Evolutionary conservation across 208 protist genomes (phyloP).

Genomic region (Entamoeba invadens): DNA sequence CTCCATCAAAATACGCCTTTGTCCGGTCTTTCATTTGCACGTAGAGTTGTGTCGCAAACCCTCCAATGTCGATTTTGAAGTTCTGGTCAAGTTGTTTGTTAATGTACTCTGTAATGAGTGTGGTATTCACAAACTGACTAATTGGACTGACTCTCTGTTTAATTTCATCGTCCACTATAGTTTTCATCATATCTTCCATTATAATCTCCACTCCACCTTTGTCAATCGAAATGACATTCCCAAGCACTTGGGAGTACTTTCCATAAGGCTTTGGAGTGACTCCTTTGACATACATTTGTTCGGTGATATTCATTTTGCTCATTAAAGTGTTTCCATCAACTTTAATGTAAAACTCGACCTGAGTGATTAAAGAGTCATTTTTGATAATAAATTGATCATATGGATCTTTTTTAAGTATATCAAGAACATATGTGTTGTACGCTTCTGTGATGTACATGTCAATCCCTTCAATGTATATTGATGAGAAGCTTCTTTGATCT

Average conservation of each 20-base stretch:
- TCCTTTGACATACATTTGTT: slow-evolving; percentile 46
- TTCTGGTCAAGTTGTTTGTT: slow-evolving; percentile 1
- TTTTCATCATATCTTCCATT: background rate
- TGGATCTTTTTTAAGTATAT: background rate
- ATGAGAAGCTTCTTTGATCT: background rate
- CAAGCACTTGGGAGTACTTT: slow-evolving; percentile 65
- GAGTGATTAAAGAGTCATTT: background rate
- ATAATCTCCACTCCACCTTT: background rate
- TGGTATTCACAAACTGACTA: background rate
- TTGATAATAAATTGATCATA: background rate
- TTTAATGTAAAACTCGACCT: background rate
- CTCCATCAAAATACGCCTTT: slow-evolving; percentile 51
- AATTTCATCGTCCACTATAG: background rate
- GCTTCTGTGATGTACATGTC: background rate
- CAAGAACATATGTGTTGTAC: background rate
- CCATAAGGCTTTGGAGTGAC: slow-evolving; percentile 46
- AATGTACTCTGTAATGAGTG: background rate
- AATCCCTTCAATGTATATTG: background rate
- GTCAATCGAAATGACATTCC: slow-evolving; percentile 68
- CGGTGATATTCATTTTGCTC: background rate
- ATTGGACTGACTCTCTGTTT: background rate
- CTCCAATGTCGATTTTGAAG: slow-evolving; percentile 45
- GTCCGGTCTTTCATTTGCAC: slow-evolving; percentile 51
- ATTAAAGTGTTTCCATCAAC: background rate
- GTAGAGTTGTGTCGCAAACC: slow-evolving; percentile 43